Base-by-base conservation (phyloP, 2,329 filamentous ascomycete species). In the Aureobasidium mangrovei region DNA sequence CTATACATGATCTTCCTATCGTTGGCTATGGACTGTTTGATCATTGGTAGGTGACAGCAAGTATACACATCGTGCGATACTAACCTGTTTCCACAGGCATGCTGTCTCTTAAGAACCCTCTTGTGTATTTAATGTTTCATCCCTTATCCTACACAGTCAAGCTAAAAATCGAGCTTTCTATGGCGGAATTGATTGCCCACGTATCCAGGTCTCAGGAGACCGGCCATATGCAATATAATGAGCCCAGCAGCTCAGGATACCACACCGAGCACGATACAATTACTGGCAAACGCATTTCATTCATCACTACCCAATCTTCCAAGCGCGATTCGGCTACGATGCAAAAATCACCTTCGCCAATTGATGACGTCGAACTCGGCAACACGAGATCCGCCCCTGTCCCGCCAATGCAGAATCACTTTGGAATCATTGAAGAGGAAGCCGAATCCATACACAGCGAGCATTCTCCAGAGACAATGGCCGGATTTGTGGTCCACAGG, bases 81-180 rank as follows among this genome's bases (percentile, higher is more conserved):
- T 44, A 12, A 44, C 28, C 4, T n/a, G n/a, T 4, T 4, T 4
- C 7, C 8, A 4, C 12, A 46, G 43, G 43, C 4, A 64, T 73
- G 29, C 75, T 76, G 72, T 73, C 69, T 1, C 68, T 76, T 5
- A 69, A 67, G 0, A 72, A 75, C 57, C 69, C 68, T n/a, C 68
- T 72, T 12, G 68, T 76, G 70, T 71, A 66, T 56, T 62, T 54
- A 31, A 40, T 53, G 35, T 74, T 76, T 59, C 73, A 77, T 55
- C 76, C 76, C 0, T 29, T 51, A 2, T 36, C 47, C 31, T 51
- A 51, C 61, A 63, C 75, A 10, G 64, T 75, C 56, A 77, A 77
- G 58, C 66, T 77, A 35, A 70, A 75, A 59, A 77, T 79, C 61
- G 75, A 77, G 60, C 73, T 78, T 68, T 73, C 71, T 53, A 74